Conservation (phyloP, 2,329 filamentous ascomycete genomes). For the Apiospora kogelbergensis region DNA sequence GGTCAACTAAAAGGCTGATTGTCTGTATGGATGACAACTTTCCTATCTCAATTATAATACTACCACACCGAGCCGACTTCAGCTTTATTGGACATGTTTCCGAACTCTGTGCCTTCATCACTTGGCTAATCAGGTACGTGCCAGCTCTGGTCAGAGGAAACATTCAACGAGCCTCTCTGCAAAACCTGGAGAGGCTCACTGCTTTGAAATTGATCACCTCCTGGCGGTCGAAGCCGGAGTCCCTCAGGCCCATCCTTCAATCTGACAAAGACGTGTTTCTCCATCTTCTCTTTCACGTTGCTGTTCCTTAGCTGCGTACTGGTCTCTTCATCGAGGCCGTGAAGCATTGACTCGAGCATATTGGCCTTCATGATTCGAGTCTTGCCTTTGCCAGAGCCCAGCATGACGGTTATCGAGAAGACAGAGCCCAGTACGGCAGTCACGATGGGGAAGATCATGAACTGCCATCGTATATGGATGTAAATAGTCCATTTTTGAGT, state of each 20-base stretch:
- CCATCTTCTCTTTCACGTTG: neutral
- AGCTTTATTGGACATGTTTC: too few relatives aligned
- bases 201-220: neutral
- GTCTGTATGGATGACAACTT: too few relatives aligned
- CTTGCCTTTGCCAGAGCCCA: neutral
- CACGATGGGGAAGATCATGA: neutral
- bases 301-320: neutral
- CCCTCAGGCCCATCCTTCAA: neutral
- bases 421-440: neutral
- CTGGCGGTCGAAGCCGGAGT: neutral
- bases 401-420: neutral
- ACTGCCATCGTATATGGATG: slow-evolving; percentile 22
- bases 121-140: neutral
- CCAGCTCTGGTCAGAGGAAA: neutral
- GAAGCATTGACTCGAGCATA: neutral
- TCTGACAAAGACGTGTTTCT: neutral
- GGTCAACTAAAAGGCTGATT: neutral
- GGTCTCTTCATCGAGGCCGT: neutral
- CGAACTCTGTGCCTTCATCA: neutral
- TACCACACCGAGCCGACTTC: too few relatives aligned
- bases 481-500: slow-evolving; percentile 19
- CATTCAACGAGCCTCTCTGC: neutral
- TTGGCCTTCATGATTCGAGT: neutral
- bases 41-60: too few relatives aligned
- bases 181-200: neutral